Evolutionary conservation across 2,329 filamentous ascomycete genomes (phyloP).

Genomic region (Teratosphaeria zuluensis): DNA sequence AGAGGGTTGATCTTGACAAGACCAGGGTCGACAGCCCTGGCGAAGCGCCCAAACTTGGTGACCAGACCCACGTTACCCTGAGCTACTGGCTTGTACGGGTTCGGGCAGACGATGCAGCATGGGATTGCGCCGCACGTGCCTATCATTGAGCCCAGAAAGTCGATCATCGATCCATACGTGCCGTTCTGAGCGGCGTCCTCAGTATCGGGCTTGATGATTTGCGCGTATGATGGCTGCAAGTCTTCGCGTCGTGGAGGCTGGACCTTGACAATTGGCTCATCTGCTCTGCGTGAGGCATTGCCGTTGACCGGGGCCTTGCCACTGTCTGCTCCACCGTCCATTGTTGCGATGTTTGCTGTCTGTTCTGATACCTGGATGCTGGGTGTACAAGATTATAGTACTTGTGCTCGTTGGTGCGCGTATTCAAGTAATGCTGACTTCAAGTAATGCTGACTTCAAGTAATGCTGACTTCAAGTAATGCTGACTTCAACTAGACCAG

Average conservation of each 20-base stretch:
- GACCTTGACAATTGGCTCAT: conserved; percentile 44
- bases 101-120: conserved; percentile 85
- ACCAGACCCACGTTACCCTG: conserved; percentile 94
- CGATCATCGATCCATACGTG: conserved; percentile 85
- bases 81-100: conserved; percentile 65
- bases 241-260: conserved; percentile 75
- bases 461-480: background rate
- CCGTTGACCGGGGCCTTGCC: conserved; percentile 29
- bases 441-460: background rate
- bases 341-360: background rate
- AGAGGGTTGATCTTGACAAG: conserved; percentile 96
- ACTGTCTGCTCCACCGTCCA: conserved; percentile 13
- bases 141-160: conserved; percentile 61
- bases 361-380: background rate
- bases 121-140: conserved; percentile 79
- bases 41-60: conserved; percentile 90
- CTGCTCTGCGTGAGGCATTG: conserved; percentile 6
- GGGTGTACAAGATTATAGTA: background rate
- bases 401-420: background rate
- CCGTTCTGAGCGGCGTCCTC: conserved; percentile 63
- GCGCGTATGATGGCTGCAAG: conserved; percentile 64
- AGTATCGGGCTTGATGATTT: conserved; percentile 48
- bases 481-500: no score
- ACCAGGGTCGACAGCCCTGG: conserved; percentile 90
- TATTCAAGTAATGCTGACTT: background rate